phyloP scores from a whole-genome alignment of 202 grass and related monocot species.

The Setaria viridis region DNA sequence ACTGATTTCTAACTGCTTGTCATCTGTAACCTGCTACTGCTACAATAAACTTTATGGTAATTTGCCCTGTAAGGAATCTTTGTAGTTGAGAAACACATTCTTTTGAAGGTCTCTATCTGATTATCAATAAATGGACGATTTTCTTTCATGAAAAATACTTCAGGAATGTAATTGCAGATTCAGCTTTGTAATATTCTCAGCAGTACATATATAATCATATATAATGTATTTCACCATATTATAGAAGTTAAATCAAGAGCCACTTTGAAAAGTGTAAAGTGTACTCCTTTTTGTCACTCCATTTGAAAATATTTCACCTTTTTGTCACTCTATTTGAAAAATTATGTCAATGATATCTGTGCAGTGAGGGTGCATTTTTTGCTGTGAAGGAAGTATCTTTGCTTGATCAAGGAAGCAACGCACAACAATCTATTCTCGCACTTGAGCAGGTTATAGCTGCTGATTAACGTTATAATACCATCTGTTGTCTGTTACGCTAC shows the following conservation, averaged over 20 bases:
- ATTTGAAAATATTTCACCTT: conserved; percentile 21
- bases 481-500: not conserved
- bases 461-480: conserved; percentile 26
- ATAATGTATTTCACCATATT: not conserved
- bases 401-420: conserved; percentile 91
- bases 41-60: not conserved
- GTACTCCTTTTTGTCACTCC: not conserved
- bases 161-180: not conserved
- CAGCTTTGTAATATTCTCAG: conserved; percentile 10
- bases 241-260: not conserved
- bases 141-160: conserved; percentile 20
- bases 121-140: not conserved
- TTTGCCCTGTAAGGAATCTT: not conserved
- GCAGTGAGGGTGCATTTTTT: conserved; percentile 95
- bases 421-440: conserved; percentile 83
- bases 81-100: conserved; percentile 2
- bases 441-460: conserved; percentile 79
- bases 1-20: conserved; percentile 21
- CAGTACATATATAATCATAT: not conserved
- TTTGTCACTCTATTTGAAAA: conserved; percentile 1
- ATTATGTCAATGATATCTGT: conserved; percentile 34
- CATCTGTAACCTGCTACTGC: conserved; percentile 11
- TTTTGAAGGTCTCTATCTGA: not conserved
- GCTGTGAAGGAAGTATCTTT: conserved; percentile 99
- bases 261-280: conserved; percentile 18